phyloP scores from a whole-genome alignment of 495 filamentous ascomycete genomes.

The Talaromyces nanjingensis region DNA sequence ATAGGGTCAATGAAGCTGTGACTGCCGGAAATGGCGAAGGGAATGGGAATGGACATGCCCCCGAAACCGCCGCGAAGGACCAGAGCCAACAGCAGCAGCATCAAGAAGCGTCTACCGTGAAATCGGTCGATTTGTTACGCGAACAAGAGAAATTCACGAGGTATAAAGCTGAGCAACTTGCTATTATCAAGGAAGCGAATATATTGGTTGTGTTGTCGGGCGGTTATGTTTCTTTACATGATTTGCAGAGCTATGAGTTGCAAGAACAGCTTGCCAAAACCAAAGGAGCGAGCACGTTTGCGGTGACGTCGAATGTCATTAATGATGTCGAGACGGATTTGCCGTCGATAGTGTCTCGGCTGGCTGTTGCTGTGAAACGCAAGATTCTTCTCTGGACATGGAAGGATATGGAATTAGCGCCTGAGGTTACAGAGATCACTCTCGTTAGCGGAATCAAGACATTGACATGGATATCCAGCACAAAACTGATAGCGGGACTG shows the following conservation, averaged over 20 bases:
- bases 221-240: slow-evolving; percentile 78
- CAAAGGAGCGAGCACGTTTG: slow-evolving; percentile 81
- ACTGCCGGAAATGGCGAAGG: slow-evolving; percentile 4
- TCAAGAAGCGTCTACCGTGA: slow-evolving; percentile 29
- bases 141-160: slow-evolving; percentile 92
- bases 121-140: slow-evolving; percentile 75
- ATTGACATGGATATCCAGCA: slow-evolving; percentile 83
- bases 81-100: neutral
- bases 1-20: slow-evolving; percentile 70
- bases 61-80: slow-evolving; percentile 13
- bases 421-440: slow-evolving; percentile 66
- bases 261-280: slow-evolving; percentile 74
- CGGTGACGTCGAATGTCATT: slow-evolving; percentile 89
- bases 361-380: slow-evolving; percentile 89
- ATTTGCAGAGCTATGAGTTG: slow-evolving; percentile 74
- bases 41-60: slow-evolving; percentile 12
- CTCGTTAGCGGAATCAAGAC: slow-evolving; percentile 74
- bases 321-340: slow-evolving; percentile 81
- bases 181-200: slow-evolving; percentile 89
- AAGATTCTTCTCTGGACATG: slow-evolving; percentile 87
- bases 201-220: slow-evolving; percentile 86
- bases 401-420: slow-evolving; percentile 84
- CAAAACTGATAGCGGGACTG: slow-evolving; percentile 78
- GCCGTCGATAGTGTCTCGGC: slow-evolving; percentile 78
- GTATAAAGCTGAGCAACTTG: slow-evolving; percentile 83